These are phyloP conservation scores for Sclerotinia trifoliorum DNA, from an alignment of 2,329 filamentous ascomycete species.

Conservation along the genomic window DNA sequence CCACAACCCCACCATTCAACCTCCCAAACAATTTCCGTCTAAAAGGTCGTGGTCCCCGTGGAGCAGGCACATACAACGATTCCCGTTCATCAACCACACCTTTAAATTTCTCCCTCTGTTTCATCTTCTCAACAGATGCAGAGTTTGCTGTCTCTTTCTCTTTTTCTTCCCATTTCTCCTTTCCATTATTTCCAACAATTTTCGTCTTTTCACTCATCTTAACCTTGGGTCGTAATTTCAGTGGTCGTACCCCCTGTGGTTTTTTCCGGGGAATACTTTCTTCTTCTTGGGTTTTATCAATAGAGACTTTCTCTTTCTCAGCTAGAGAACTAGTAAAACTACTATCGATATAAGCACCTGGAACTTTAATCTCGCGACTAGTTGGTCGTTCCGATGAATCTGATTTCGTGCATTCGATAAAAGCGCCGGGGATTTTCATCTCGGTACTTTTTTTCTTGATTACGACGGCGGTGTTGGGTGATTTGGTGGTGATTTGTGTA, in stretches of 20 bases:
- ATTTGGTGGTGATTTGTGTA: not conserved
- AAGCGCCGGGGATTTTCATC: slow-evolving; percentile 12
- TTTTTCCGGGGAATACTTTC: slow-evolving; percentile 5
- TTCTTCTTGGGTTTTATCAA: slow-evolving; percentile 26
- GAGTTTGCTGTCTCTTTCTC: not conserved
- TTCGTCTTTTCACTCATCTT: slow-evolving; percentile 1
- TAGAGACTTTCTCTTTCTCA: slow-evolving; percentile 5
- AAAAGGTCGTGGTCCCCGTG: slow-evolving; percentile 11
- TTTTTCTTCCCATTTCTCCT: not conserved
- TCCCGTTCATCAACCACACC: not conserved
- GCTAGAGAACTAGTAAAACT: slow-evolving; percentile 16
- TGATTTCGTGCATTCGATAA: not conserved
- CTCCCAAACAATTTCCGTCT: slow-evolving; percentile 7
- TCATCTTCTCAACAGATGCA: not conserved
- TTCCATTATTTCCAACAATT: too few relatives aligned
- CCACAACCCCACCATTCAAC: not conserved
- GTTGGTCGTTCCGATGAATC: not conserved
- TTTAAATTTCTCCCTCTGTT: not conserved
- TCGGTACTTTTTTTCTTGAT: slow-evolving; percentile 20
- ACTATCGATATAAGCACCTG: slow-evolving; percentile 27
- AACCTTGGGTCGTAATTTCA: not conserved
- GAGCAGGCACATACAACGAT: not conserved
- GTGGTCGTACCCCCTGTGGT: not conserved
- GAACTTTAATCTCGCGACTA: slow-evolving; percentile 27
- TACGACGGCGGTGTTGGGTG: not conserved